A percentile compares a stretch with the other conserved stretches of the same genome.
Conservation (phyloP, 257 asterid genomes). For the Ehretia macrophylla region DNA sequence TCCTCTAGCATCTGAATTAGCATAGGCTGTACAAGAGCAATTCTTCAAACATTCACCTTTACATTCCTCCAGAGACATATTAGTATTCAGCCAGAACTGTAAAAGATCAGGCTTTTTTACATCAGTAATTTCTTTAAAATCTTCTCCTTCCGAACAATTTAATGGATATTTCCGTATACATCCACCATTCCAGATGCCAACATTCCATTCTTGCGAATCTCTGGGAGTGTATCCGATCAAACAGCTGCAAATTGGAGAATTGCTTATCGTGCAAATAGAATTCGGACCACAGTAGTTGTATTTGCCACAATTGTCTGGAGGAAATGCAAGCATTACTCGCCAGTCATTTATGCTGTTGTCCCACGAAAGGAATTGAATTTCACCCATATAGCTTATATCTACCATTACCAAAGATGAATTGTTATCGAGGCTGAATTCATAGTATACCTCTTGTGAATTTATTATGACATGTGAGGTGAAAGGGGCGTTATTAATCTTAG, state of each 20-base stretch:
- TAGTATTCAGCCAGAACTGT: slow-evolving; percentile 15
- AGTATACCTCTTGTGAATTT: slow-evolving; percentile 21
- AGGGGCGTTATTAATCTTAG: not conserved
- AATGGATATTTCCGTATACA: slow-evolving; percentile 24
- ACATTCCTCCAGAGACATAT: slow-evolving; percentile 21
- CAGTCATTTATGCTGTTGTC: slow-evolving; percentile 13
- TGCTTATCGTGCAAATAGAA: slow-evolving; percentile 23
- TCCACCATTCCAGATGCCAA: slow-evolving; percentile 26
- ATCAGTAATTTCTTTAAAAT: slow-evolving; percentile 13
- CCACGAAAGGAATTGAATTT: slow-evolving; percentile 18
- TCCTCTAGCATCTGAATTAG: slow-evolving; percentile 16
- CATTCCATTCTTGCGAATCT: slow-evolving; percentile 14
- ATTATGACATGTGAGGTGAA: not conserved
- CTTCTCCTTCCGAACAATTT: slow-evolving; percentile 21
- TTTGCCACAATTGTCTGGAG: slow-evolving; percentile 27
- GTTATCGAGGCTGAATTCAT: slow-evolving; percentile 11
- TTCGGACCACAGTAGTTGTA: slow-evolving; percentile 23
- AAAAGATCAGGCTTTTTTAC: slow-evolving; percentile 29
- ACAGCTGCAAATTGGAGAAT: slow-evolving; percentile 24
- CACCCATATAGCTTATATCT: slow-evolving; percentile 2
- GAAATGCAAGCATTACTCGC: slow-evolving; percentile 6
- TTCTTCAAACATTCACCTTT: slow-evolving; percentile 23
- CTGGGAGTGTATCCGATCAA: slow-evolving; percentile 22
- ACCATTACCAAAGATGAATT: slow-evolving; percentile 25
- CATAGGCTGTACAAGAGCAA: slow-evolving; percentile 32